A percentile compares a stretch with the other conserved stretches of the same genome.
These are phyloP conservation scores for Cystobasidiaceae sp. DNA, from an alignment of 1,284 basidiomycete species.

Conservation along the genomic window DNA sequence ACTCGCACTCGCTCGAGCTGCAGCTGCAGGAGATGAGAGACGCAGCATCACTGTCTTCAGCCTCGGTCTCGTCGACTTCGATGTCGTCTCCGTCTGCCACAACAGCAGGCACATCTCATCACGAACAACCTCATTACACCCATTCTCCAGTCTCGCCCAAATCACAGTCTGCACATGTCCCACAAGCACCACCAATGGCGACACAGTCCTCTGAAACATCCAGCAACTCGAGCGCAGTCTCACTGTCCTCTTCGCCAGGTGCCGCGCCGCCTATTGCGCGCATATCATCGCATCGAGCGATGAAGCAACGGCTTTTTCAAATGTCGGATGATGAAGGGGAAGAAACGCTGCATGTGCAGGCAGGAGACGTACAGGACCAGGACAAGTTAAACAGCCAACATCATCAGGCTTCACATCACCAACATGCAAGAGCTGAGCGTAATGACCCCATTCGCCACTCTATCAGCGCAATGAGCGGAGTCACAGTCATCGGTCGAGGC, in stretches of 20 bases:
- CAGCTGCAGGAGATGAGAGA: constrained; percentile 19
- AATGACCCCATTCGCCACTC: constrained; percentile 10
- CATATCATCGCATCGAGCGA: constrained; percentile 1
- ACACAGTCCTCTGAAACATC: too few species aligned
- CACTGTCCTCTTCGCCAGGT: too few species aligned
- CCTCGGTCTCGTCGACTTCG: constrained; percentile 1
- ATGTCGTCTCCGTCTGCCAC: neutral
- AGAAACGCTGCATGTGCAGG: neutral
- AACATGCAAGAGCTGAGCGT: constrained; percentile 6
- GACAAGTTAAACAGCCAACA: too few species aligned
- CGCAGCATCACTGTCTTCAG: neutral
- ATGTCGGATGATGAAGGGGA: constrained; percentile 22
- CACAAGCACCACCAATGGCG: neutral
- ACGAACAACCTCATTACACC: too few species aligned
- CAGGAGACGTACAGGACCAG: too few species aligned
- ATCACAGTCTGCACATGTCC: neutral
- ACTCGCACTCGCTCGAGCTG: neutral
- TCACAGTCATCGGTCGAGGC: constrained; percentile 27
- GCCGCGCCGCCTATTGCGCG: too few species aligned
- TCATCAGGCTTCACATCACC: neutral
- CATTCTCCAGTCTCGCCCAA: constrained; percentile 7
- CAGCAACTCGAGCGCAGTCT: too few species aligned
- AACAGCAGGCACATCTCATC: too few species aligned
- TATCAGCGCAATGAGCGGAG: constrained; percentile 24
- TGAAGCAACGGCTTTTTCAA: constrained; percentile 26